Evolutionary conservation across 495 filamentous ascomycete genomes (phyloP), one percentile per base, ranked within the genome.

Genomic region (Amorphotheca resinae): DNA sequence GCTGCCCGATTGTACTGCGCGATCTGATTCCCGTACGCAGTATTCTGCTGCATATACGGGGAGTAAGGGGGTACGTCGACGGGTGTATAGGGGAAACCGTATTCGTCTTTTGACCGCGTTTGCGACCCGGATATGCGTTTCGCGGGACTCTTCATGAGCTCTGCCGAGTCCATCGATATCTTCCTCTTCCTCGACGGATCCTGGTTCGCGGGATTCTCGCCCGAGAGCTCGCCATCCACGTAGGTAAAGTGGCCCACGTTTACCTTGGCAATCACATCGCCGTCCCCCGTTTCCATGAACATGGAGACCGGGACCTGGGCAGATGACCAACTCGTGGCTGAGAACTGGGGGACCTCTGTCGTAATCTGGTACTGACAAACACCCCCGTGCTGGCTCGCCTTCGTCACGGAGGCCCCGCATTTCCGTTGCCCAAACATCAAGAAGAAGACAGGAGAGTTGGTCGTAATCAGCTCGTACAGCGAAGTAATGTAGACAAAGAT

Each of bases 161-260:
- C 49, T 15, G 49, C 33, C 2, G 64, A 55, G 18, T 53, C 57
- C 14, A 60, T 54, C 22, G 70, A 64, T 42, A 58, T 61, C 57
- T 52, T 61, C 50, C 55, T 67, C 64, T 59, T 64, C 59, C 51
- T 66, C 55, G 36, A 60, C 44, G 45, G 58, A 22, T 64, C 66
- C 28, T 60, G 47, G 21, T 42, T 52, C 45, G 53, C 57, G 39
- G 52, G 55, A n/a, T 53, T 52, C 17, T 42, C 51, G 41, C 63
- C 57, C 34, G 61, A 56, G 55, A 41, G 33, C 26, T 50, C 51
- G 41, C 56, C 53, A 31, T 75, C 70, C 44, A 73, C 68, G 46
- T 93, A 98, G 2, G 76, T 79, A 57, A 93, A 95, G 12, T 69
- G 65, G 49, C 85, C 88, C 23, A 85, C 74, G 42, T 86, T 77